Evolutionary conservation across 345 rosid species (phyloP).

Genomic region (Linum lewisii): DNA sequence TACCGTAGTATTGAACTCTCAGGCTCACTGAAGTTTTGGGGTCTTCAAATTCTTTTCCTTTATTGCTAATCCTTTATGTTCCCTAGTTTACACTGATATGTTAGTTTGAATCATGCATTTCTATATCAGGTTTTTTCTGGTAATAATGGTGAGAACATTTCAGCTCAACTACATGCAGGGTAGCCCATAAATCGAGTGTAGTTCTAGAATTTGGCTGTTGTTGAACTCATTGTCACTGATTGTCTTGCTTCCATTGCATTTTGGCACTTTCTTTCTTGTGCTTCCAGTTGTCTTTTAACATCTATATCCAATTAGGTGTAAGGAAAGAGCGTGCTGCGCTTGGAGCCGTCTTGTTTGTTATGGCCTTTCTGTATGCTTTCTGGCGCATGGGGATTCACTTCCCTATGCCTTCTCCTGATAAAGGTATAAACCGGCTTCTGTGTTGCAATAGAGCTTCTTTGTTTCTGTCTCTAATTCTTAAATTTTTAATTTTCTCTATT

Average conservation of each 20-base stretch:
- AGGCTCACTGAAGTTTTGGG: no score
- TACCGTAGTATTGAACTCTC: no score
- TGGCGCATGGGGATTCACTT: slow-evolving; percentile 99
- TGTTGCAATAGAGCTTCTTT: not conserved
- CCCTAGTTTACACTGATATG: no score
- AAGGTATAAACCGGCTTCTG: slow-evolving; percentile 33
- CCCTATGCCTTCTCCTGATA: slow-evolving; percentile 93
- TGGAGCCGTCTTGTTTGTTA: slow-evolving; percentile 80
- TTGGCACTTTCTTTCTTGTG: not conserved
- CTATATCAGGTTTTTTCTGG: no score
- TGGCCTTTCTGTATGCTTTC: slow-evolving; percentile 84
- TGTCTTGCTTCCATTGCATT: not conserved
- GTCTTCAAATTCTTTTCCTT: no score
- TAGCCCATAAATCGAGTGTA: no score
- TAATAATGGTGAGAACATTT: no score
- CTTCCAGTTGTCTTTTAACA: not conserved
- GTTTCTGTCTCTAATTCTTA: slow-evolving; percentile 6
- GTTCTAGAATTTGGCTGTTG: no score
- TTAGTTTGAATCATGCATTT: no score
- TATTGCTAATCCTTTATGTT: no score
- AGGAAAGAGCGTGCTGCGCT: slow-evolving; percentile 87
- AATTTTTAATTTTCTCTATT: not conserved
- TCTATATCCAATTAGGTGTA: slow-evolving; percentile 41
- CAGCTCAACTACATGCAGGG: no score
- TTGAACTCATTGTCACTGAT: not conserved